Conservation (phyloP, 345 rosid species). For the Linum tenue region DNA sequence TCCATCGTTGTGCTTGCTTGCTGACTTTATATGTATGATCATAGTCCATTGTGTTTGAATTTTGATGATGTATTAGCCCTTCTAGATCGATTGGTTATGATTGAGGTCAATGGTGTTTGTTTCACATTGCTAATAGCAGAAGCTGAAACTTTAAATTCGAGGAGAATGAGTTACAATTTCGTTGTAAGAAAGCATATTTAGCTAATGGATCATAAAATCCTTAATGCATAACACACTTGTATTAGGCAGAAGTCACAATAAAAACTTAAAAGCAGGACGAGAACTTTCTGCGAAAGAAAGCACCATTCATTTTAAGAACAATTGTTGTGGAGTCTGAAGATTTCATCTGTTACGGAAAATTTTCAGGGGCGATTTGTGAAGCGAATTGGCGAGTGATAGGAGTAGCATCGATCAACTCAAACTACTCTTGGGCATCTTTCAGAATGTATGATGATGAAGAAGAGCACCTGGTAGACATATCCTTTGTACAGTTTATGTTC, state of each 20-base stretch:
- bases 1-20: too few species aligned
- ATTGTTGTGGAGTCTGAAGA: neutral
- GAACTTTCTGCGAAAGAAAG: neutral
- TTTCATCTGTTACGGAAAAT: neutral
- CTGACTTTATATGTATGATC: too few species aligned
- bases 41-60: too few species aligned
- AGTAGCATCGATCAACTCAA: neutral
- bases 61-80: too few species aligned
- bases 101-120: neutral
- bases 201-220: too few species aligned
- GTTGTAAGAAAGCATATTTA: too few species aligned
- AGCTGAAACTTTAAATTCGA: too few species aligned
- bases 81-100: too few species aligned
- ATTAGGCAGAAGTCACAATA: too few species aligned
- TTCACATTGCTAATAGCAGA: neutral
- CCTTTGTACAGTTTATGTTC: neutral
- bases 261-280: too few species aligned
- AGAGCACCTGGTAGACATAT: neutral
- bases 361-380: conserved; percentile 63
- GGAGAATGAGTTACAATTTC: too few species aligned
- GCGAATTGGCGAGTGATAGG: conserved; percentile 23
- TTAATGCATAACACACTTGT: too few species aligned
- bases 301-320: neutral
- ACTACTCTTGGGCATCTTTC: neutral
- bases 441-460: neutral